phyloP scores from a whole-genome alignment of 164 flowering plant species.

The Vitis rotundifolia region DNA sequence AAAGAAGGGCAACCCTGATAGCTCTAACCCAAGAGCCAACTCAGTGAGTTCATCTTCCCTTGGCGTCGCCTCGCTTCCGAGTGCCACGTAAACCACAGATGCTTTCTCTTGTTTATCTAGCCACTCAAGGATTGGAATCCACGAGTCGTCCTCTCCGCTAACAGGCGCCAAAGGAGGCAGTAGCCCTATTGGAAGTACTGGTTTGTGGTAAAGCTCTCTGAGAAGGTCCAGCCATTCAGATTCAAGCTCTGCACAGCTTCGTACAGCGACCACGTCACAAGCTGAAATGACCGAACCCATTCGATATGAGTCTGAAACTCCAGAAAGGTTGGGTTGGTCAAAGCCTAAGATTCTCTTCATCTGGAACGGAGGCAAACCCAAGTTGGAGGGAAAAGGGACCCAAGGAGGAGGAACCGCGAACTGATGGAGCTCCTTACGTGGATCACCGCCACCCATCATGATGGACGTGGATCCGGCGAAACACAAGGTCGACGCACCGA shows the following conservation, averaged over 20 bases:
- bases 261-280: conserved; percentile 10
- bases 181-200: conserved; percentile 28
- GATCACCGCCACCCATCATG: background rate
- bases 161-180: conserved; percentile 15
- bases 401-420: conserved; percentile 15
- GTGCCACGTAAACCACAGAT: background rate
- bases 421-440: background rate
- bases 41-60: background rate
- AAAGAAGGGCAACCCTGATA: conserved; percentile 1
- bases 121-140: background rate
- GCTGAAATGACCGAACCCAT: background rate
- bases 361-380: conserved; percentile 10
- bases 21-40: conserved; percentile 6
- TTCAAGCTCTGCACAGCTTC: conserved; percentile 27
- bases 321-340: background rate
- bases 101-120: conserved; percentile 1
- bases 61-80: conserved; percentile 1
- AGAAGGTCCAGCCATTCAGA: conserved; percentile 16
- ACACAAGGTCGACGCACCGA: conserved; percentile 1
- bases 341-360: background rate
- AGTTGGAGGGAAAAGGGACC: conserved; percentile 18
- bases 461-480: conserved; percentile 3
- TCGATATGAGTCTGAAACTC: conserved; percentile 13
- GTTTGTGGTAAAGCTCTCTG: conserved; percentile 16
- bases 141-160: background rate